phyloP scores from a whole-genome alignment of 371 early-diverging fungal genomes.

The Apophysomyces sp. region DNA sequence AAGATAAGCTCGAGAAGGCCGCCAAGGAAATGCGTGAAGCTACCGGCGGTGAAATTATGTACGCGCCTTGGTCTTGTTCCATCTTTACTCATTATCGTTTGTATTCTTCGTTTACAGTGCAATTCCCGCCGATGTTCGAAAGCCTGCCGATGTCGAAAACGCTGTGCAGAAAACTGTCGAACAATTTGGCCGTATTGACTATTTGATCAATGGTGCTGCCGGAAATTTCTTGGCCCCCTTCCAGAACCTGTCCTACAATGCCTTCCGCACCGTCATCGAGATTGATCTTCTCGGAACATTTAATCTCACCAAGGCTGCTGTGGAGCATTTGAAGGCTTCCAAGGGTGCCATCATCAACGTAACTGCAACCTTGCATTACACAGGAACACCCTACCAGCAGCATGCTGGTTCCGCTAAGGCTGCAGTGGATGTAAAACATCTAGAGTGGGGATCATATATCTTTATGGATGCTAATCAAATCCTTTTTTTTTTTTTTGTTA shows the following conservation, averaged over 20 bases:
- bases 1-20: slow-evolving; percentile 63
- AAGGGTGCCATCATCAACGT: slow-evolving; percentile 72
- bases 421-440: slow-evolving; percentile 37
- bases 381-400: slow-evolving; percentile 55
- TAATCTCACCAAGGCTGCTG: slow-evolving; percentile 74
- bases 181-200: slow-evolving; percentile 72
- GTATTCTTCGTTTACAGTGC: slow-evolving; percentile 31
- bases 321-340: slow-evolving; percentile 67
- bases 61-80: no score
- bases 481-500: no score
- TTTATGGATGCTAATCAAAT: no score
- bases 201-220: slow-evolving; percentile 63
- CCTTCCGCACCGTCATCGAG: slow-evolving; percentile 68
- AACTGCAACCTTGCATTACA: slow-evolving; percentile 66
- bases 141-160: slow-evolving; percentile 58
- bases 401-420: slow-evolving; percentile 54
- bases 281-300: slow-evolving; percentile 61
- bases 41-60: slow-evolving; percentile 58
- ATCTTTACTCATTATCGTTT: no score
- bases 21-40: slow-evolving; percentile 63
- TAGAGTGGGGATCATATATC: no score
- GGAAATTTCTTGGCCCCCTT: slow-evolving; percentile 80
- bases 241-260: slow-evolving; percentile 68
- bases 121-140: slow-evolving; percentile 65
- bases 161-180: slow-evolving; percentile 65